Base-by-base conservation (phyloP, 2,329 filamentous ascomycete species). In the Apiospora marii region DNA sequence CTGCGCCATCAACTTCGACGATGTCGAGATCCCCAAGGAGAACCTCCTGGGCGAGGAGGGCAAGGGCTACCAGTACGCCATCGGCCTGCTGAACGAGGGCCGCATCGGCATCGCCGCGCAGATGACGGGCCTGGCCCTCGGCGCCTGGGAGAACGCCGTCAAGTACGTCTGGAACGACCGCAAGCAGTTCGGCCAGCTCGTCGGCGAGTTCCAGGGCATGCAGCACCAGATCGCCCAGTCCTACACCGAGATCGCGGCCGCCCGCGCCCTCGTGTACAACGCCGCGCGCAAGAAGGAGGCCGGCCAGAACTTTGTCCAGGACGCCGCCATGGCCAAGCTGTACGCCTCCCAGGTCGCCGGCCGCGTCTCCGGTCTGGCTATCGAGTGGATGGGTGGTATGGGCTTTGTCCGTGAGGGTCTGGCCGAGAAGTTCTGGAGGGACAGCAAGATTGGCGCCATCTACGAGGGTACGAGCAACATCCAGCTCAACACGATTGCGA, bases 371-470 rank as follows among this genome's bases (percentile, higher is more conserved):
- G 92, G 95, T 8, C 89, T 93, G 68, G 96, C 96, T 0, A 91
- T 99, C 41, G 96, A 99, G 85, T 99, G 96, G 96, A 98, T 98
- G 96, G 96, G 96, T 68, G 96, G 96, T 74, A 98, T 99, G 96
- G 96, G 96, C 67, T 99, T 99, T 79, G 96, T 99, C 22, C 88
- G 96, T 64, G 96, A 99, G 83, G 96, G 96, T 0, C 91, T 98
- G 73, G 96, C 96, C 0, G 96, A 99, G 90, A 99, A 99, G 90
- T 98, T 92, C 86, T 99, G 93, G 89, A 89, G 96, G 67, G 96
- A 99, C 83, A 96, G 93, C 88, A 99, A 98, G 92, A 99, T 99
- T 80, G 96, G 96, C 13, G 95, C 95, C 76, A 98, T 98, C 78
- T 98, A 98, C 82, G 96, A 98, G 86, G 96, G 96, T 44, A 95